These are phyloP conservation scores for Termitomyces sp. DNA, from an alignment of 768 basidiomycete genomes.

Conservation along the genomic window DNA sequence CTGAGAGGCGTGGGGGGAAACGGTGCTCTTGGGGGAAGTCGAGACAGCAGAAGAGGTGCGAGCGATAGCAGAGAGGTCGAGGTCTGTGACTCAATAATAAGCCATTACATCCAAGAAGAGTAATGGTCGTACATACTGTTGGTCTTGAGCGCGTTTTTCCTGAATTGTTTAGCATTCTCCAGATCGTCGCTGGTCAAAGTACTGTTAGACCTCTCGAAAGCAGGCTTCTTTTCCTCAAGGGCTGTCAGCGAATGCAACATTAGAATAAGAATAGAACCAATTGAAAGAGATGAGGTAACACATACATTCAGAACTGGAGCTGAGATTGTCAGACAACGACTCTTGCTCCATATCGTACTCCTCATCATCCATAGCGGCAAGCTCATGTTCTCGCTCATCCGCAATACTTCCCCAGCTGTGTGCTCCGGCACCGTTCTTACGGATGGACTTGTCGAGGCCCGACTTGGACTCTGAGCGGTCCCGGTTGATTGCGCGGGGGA, in stretches of 20 bases:
- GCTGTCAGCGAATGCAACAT: slow-evolving; percentile 10
- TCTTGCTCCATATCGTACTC: slow-evolving; percentile 40
- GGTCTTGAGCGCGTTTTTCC: slow-evolving; percentile 70
- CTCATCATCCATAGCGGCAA: slow-evolving; percentile 57
- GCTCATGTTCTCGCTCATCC: slow-evolving; percentile 62
- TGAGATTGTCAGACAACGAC: slow-evolving; percentile 18
- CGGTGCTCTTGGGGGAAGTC: slow-evolving; percentile 39
- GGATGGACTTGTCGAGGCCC: slow-evolving; percentile 66
- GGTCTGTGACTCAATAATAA: slow-evolving; percentile 22
- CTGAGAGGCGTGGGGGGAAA: slow-evolving; percentile 5
- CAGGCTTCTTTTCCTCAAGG: slow-evolving; percentile 26
- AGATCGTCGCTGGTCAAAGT: slow-evolving; percentile 62
- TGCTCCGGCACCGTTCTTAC: slow-evolving; percentile 76
- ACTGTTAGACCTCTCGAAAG: slow-evolving; percentile 34
- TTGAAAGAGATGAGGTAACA: background rate
- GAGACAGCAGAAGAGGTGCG: slow-evolving; percentile 71
- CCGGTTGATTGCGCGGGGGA: slow-evolving; percentile 67
- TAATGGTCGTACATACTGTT: slow-evolving; percentile 35
- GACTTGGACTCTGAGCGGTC: slow-evolving; percentile 80
- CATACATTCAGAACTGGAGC: slow-evolving; percentile 20
- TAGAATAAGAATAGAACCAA: background rate
- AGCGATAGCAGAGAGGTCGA: slow-evolving; percentile 77
- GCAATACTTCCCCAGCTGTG: slow-evolving; percentile 83
- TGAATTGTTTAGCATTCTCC: slow-evolving; percentile 59
- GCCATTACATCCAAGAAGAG: background rate